Conservation (phyloP, 306 rosid species). For the Mimosa pudica region DNA sequence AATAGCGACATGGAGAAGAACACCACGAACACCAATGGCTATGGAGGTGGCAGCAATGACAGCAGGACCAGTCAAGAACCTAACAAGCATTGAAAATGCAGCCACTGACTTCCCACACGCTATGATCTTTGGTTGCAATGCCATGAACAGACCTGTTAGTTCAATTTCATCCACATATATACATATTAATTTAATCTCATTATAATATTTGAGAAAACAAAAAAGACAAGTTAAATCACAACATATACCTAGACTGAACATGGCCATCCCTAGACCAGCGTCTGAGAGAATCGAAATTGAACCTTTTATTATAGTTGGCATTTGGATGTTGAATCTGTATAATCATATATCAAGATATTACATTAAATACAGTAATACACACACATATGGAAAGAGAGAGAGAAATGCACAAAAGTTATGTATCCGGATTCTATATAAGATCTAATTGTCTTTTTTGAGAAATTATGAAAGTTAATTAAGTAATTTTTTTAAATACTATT, state of each 20-base stretch:
- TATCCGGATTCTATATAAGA: too few species aligned
- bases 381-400: not conserved
- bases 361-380: too few species aligned
- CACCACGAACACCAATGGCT: slow-evolving; percentile 39
- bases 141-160: slow-evolving; percentile 43
- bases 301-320: slow-evolving; percentile 39
- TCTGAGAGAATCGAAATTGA: slow-evolving; percentile 39
- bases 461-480: too few species aligned
- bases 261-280: slow-evolving; percentile 43
- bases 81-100: slow-evolving; percentile 33
- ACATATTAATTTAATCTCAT: too few species aligned
- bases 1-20: slow-evolving; percentile 34
- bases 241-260: slow-evolving; percentile 45
- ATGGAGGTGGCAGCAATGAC: slow-evolving; percentile 36
- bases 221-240: not conserved
- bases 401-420: not conserved
- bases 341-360: not conserved
- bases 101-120: slow-evolving; percentile 39
- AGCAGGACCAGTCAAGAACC: slow-evolving; percentile 40
- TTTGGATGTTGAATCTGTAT: slow-evolving; percentile 8
- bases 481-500: too few species aligned
- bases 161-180: not conserved
- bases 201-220: not conserved
- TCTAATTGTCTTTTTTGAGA: not conserved
- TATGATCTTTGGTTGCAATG: slow-evolving; percentile 44